A percentile compares a stretch with the other conserved stretches of the same genome.
Evolutionary conservation across 2,329 filamentous ascomycete genomes (phyloP).

Genomic region (Corniculantispora saksenae): DNA sequence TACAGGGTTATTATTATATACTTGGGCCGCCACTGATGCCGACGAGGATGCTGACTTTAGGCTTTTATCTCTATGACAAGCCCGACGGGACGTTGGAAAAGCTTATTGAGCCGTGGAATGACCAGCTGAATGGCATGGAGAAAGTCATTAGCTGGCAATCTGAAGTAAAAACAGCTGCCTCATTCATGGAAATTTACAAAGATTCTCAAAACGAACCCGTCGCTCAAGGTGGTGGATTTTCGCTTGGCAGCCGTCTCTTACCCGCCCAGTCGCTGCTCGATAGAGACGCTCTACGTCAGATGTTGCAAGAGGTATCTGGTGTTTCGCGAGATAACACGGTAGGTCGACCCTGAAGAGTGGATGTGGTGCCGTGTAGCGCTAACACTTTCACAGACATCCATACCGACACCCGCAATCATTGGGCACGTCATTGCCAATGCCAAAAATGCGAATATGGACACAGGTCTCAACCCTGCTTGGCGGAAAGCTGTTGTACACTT

Average conservation of each 20-base stretch:
- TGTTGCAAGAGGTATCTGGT: background rate
- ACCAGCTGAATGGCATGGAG: background rate
- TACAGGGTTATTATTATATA: conserved; percentile 16
- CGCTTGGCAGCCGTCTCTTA: background rate
- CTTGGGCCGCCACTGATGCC: background rate
- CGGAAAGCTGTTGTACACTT: conserved; percentile 22
- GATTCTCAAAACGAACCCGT: background rate
- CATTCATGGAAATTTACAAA: background rate
- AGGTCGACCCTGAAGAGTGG: background rate
- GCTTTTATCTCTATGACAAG: conserved; percentile 6
- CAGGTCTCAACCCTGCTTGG: conserved; percentile 29
- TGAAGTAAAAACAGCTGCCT: background rate
- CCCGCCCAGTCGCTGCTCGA: background rate
- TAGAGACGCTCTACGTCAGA: background rate
- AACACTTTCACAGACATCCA: conserved; percentile 6
- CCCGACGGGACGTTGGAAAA: conserved; percentile 7
- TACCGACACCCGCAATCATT: conserved; percentile 17
- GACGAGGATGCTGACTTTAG: background rate
- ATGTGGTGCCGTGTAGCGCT: background rate
- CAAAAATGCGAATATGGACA: conserved; percentile 17
- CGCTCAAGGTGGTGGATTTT: background rate
- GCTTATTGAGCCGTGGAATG: background rate
- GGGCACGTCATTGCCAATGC: conserved; percentile 29
- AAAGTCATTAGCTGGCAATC: background rate
- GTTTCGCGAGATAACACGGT: background rate